These are phyloP conservation scores for Tephrocybe sp. DNA, from an alignment of 768 basidiomycete genomes.

Conservation along the genomic window DNA sequence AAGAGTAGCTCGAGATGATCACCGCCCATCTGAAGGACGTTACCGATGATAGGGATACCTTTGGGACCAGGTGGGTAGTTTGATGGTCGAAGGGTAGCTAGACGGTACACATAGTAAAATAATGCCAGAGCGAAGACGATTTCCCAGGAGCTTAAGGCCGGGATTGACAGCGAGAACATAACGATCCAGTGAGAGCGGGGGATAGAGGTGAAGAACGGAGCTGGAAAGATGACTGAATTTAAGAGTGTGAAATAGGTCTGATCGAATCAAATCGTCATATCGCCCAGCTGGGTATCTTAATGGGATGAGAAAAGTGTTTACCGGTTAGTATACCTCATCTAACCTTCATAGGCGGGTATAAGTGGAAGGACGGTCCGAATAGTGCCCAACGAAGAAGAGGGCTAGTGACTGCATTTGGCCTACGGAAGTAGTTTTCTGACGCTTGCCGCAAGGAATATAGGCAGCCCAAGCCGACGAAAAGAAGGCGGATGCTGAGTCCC, in stretches of 20 bases:
- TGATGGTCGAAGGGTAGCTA: conserved; percentile 19
- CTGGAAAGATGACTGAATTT: conserved; percentile 7
- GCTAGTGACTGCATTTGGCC: conserved; percentile 19
- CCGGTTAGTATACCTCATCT: neutral
- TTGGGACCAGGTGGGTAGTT: conserved; percentile 47
- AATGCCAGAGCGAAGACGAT: conserved; percentile 11
- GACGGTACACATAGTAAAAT: conserved; percentile 21
- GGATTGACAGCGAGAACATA: conserved; percentile 6
- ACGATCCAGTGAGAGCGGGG: neutral
- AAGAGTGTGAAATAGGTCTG: conserved; percentile 12
- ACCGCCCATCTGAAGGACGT: conserved; percentile 40
- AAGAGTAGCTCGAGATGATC: conserved; percentile 38
- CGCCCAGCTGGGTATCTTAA: conserved; percentile 6
- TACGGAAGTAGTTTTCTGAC: conserved; percentile 22
- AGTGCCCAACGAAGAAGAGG: conserved; percentile 17
- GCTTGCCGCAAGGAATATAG: conserved; percentile 21
- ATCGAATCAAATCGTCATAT: conserved; percentile 11
- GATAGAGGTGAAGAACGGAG: conserved; percentile 5
- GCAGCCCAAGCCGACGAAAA: conserved; percentile 16
- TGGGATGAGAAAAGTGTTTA: conserved; percentile 4
- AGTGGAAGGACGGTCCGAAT: conserved; percentile 13
- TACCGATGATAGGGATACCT: conserved; percentile 44
- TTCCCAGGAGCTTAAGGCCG: conserved; percentile 6
- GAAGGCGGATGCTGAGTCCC: conserved; percentile 16
- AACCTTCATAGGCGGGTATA: conserved; percentile 10